A percentile compares a stretch with the other conserved stretches of the same genome.
Conservation (phyloP, 2,329 filamentous ascomycete genomes). For the Aspergillus jensenii region DNA sequence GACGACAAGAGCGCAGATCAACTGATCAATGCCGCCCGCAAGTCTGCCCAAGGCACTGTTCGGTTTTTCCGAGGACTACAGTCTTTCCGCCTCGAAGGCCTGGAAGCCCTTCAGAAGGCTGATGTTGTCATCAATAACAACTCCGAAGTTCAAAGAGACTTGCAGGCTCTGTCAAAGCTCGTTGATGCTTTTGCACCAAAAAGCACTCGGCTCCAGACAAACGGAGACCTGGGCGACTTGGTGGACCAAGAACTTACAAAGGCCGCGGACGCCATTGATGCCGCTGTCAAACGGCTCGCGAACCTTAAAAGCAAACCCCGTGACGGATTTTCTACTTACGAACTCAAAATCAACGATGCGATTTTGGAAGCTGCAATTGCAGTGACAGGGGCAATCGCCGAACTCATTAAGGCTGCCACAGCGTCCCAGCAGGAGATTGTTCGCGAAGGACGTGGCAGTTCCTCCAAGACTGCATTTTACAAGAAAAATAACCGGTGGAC, state of each 20-base stretch:
- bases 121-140: slow-evolving; percentile 98
- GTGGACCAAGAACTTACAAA: slow-evolving; percentile 91
- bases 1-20: slow-evolving; percentile 94
- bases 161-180: slow-evolving; percentile 90
- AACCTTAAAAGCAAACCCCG: slow-evolving; percentile 96
- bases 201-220: slow-evolving; percentile 73
- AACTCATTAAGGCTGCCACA: slow-evolving; percentile 92
- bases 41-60: slow-evolving; percentile 82
- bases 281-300: slow-evolving; percentile 81
- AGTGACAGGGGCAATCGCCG: slow-evolving; percentile 89
- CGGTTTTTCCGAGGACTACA: slow-evolving; percentile 93
- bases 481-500: slow-evolving; percentile 99
- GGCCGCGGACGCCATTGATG: slow-evolving; percentile 92
- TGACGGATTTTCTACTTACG: slow-evolving; percentile 92
- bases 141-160: slow-evolving; percentile 89
- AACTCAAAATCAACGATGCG: slow-evolving; percentile 91
- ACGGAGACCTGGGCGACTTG: slow-evolving; percentile 85
- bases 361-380: slow-evolving; percentile 91
- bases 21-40: slow-evolving; percentile 76
- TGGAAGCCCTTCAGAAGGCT: slow-evolving; percentile 89
- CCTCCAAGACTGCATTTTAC: slow-evolving; percentile 91
- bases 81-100: slow-evolving; percentile 87
- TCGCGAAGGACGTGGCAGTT: slow-evolving; percentile 81
- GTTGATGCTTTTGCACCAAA: slow-evolving; percentile 90
- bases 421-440: slow-evolving; percentile 95